These are phyloP conservation scores for Raffaelea arxii DNA, from an alignment of 2,329 filamentous ascomycete genomes.

Conservation along the genomic window DNA sequence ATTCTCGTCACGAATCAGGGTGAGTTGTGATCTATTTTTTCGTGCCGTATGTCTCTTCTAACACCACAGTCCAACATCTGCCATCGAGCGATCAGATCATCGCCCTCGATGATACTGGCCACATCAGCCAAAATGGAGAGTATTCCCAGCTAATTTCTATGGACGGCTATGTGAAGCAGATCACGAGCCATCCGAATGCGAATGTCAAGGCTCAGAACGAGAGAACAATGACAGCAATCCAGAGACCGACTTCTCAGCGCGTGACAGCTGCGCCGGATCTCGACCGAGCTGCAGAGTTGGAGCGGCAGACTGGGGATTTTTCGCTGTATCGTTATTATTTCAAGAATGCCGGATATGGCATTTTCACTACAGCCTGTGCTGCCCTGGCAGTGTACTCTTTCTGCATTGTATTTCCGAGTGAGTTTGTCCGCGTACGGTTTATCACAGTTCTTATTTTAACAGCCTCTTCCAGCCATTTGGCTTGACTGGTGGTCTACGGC, in stretches of 20 bases:
- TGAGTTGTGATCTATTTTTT: conserved; percentile 5
- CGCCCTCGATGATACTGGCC: not conserved
- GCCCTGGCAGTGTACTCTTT: conserved; percentile 15
- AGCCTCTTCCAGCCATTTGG: conserved; percentile 10
- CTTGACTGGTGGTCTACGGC: conserved; percentile 16
- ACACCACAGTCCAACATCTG: conserved; percentile 1
- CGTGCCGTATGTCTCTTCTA: not conserved
- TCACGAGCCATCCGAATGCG: conserved; percentile 9
- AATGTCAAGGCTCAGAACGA: not conserved
- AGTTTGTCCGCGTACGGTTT: not conserved
- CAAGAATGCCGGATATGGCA: not conserved
- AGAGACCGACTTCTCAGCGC: not conserved
- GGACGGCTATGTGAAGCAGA: not conserved
- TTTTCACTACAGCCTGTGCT: not conserved
- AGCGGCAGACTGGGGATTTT: conserved; percentile 1
- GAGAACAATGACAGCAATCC: no score
- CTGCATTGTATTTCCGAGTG: conserved; percentile 17
- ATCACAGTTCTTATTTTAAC: not conserved
- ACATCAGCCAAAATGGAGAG: conserved; percentile 1
- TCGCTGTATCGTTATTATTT: conserved; percentile 4
- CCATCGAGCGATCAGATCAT: conserved; percentile 1
- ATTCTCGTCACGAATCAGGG: conserved; percentile 32
- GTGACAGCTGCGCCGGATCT: not conserved
- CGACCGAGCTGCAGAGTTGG: not conserved
- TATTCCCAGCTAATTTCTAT: not conserved